These are phyloP conservation scores for Nemania diffusa DNA, from an alignment of 2,329 filamentous ascomycete species.

Conservation along the genomic window DNA sequence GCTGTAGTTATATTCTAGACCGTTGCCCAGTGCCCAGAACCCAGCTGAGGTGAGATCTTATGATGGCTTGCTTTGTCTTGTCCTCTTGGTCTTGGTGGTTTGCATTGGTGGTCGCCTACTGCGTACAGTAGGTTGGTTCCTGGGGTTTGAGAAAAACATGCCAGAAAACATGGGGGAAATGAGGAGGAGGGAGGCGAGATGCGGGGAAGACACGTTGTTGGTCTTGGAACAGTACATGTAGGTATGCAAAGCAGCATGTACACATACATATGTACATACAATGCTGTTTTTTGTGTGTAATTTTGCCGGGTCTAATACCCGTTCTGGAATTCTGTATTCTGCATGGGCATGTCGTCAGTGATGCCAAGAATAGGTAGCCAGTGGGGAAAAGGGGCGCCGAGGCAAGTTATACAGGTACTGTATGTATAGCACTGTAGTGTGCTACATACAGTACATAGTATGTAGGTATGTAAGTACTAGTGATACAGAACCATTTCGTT, in stretches of 20 bases:
- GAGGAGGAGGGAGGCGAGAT: conserved; percentile 19
- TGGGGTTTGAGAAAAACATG: conserved; percentile 9
- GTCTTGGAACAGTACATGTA: background rate
- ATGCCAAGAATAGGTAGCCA: conserved; percentile 21
- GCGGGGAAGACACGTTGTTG: conserved; percentile 27
- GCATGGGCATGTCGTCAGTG: conserved; percentile 18
- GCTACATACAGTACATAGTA: background rate
- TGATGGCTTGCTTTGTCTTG: background rate
- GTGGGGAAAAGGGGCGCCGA: conserved; percentile 20
- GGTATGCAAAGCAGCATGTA: no score
- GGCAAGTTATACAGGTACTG: no score
- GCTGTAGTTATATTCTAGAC: conserved; percentile 9
- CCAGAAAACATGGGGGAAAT: conserved; percentile 22
- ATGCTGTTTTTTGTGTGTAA: background rate
- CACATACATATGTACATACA: background rate
- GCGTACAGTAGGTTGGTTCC: background rate
- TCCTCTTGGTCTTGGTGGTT: background rate
- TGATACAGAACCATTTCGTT: conserved; percentile 15
- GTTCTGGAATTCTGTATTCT: conserved; percentile 19
- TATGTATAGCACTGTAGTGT: no score
- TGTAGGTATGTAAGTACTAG: background rate
- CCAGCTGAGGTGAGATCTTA: background rate
- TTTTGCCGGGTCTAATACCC: conserved; percentile 28
- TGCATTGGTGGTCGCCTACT: background rate
- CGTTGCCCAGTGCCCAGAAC: conserved; percentile 8